Conservation (phyloP, 208 protist species). For the Wallacemonas rigidus region DNA sequence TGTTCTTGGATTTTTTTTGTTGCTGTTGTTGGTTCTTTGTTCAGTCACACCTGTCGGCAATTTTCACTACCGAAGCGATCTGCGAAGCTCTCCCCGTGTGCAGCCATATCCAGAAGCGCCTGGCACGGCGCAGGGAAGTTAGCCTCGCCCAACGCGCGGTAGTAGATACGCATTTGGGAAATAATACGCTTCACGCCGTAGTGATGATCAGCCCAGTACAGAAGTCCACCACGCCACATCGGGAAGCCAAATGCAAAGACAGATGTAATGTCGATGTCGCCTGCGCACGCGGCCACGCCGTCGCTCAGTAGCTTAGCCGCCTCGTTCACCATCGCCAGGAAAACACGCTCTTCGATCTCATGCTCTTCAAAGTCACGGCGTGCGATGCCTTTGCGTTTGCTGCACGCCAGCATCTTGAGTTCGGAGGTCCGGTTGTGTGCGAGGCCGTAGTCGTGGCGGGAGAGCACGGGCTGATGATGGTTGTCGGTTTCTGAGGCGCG, state of each 20-base stretch:
- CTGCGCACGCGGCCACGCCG: constrained; percentile 55
- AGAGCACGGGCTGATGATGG: constrained; percentile 33
- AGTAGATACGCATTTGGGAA: constrained; percentile 63
- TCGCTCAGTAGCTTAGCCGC: constrained; percentile 80
- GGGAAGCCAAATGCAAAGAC: constrained; percentile 90
- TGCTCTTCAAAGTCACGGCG: constrained; percentile 64
- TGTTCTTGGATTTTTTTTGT: constrained; percentile 17
- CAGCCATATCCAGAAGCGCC: constrained; percentile 50
- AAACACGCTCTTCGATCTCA: constrained; percentile 88
- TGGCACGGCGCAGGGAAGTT: constrained; percentile 61
- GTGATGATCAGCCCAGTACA: constrained; percentile 70
- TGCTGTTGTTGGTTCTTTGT: background rate
- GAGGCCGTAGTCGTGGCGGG: constrained; percentile 20
- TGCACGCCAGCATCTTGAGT: constrained; percentile 51
- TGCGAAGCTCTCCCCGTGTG: constrained; percentile 49
- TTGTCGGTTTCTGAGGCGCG: constrained; percentile 24
- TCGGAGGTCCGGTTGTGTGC: constrained; percentile 65
- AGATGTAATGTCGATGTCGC: constrained; percentile 87
- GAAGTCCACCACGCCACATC: constrained; percentile 72
- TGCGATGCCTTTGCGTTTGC: constrained; percentile 50
- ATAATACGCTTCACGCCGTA: constrained; percentile 61
- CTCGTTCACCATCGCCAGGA: constrained; percentile 92
- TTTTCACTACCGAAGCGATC: constrained; percentile 1
- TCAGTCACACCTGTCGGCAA: background rate
- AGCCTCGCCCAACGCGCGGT: constrained; percentile 29